Evolutionary conservation across 2,329 filamentous ascomycete species (phyloP).

Genomic region (Paecilomyces formosus): DNA sequence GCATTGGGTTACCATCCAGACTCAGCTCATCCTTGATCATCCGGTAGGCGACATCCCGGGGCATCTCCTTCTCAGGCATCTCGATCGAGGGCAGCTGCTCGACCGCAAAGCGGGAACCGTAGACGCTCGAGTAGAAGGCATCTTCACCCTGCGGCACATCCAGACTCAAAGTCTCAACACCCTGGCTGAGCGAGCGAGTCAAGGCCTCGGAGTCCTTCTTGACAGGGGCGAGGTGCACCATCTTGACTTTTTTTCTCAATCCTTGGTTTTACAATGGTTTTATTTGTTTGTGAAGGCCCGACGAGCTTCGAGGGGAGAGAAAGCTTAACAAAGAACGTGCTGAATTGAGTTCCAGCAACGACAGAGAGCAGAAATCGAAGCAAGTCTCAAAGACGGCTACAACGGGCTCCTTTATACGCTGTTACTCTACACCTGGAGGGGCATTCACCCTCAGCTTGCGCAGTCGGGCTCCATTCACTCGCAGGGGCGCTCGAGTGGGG

Average conservation of each 20-base stretch:
- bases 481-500: neutral
- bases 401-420: neutral
- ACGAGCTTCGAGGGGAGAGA: neutral
- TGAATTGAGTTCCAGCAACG: neutral
- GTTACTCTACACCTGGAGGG: neutral
- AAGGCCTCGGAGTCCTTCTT: slow-evolving; percentile 29
- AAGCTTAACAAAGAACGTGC: neutral
- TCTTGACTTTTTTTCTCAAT: slow-evolving; percentile 12
- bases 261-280: neutral
- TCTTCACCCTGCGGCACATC: slow-evolving; percentile 35
- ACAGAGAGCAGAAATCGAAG: neutral
- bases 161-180: slow-evolving; percentile 42
- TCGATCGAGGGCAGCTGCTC: slow-evolving; percentile 72
- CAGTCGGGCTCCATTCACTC: neutral
- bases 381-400: neutral
- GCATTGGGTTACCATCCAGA: slow-evolving; percentile 82
- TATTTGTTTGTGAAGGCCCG: neutral
- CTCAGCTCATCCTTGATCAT: slow-evolving; percentile 96
- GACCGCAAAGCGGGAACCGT: slow-evolving; percentile 76
- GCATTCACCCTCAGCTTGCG: neutral
- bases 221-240: slow-evolving; percentile 37
- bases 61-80: slow-evolving; percentile 90
- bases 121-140: slow-evolving; percentile 67
- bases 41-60: slow-evolving; percentile 83
- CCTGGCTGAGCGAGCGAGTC: slow-evolving; percentile 27